Evolutionary conservation across 1,284 basidiomycete genomes (phyloP), one percentile per base, ranked within the genome.

Genomic region (Trichosporon sp.): DNA sequence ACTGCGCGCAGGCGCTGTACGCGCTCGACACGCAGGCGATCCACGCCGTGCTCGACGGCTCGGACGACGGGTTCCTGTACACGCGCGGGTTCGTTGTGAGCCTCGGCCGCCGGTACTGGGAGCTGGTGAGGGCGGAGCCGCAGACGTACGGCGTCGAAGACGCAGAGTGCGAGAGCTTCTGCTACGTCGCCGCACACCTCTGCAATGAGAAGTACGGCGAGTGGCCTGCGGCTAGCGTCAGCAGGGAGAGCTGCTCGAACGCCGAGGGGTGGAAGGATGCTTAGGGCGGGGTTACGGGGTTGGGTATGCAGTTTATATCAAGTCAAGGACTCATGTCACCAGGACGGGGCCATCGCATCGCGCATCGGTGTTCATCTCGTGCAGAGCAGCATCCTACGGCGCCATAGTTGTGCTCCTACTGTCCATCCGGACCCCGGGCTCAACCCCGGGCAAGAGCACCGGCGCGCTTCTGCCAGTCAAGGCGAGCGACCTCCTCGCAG

Each of bases 11-110:
- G 9, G 66, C 62, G 15, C 66, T 69, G 21, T 65, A 63, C 31
- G 60, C 53, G 12, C 35, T 72, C 32, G 68, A 69, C 64, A 60
- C 68, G 12, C 42, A 62, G 25, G 68, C 67, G 60, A 65, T 68
- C 31, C 64, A 73, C 65, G 31, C 31, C 4, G 58, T 56, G 11
- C 31, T 62, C 31, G 34, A 69, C 35, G 34, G 63, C 13, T 58
- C 32, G 25, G 68, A 73, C 60, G 66, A 75, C 35, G 44, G 66
- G 32, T 64, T 70, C 56, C 64, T 72, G 7, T 69, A 69, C 27
- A 35, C 60, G 1, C 65, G 70, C 25, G 70, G 68, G 2, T 72
- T 65, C 9, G 60, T 72, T 29, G 68, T 72, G 4, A 53, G 38
- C 13, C 35, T 23, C 12, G 70, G 70, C 13, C 25, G 21, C 6